Base-by-base conservation (phyloP, 2,329 filamentous ascomycete species). In the Diaporthe ampelina region DNA sequence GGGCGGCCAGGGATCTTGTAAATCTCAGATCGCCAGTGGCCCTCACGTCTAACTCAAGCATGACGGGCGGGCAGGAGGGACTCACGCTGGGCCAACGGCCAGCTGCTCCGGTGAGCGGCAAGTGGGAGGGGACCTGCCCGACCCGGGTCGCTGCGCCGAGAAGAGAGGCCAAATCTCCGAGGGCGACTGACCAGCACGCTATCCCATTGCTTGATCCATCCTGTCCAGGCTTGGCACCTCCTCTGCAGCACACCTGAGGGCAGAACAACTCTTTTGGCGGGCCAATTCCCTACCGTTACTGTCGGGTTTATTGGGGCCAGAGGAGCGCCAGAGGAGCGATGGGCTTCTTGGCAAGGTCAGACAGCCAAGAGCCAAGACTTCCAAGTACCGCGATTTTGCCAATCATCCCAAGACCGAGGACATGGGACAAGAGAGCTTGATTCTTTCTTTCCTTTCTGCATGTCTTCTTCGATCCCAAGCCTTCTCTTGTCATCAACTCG, bases 291-390 rank as follows among this genome's bases (percentile, higher is more conserved):
- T 70, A 70, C 68, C 54, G 35, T 43, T 59, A 54, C 4, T 72
- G 70, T 72, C 67, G 35, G 54, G 32, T 43, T 52, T 63, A 72
- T 72, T 45, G 57, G 70, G 70, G 9, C 45, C 69, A 52, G 56
- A 71, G 69, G 57, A 72, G 57, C 57, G 48, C 45, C 69, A 54
- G 35, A 61, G 69, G 32, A 72, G 69, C 29, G 26, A 72, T 61
- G 45, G 69, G 57, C 67, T 63, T 72, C 70, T 72, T 72, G 70
- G 70, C 70, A 63, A 63, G 69, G 70, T 72, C 70, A 63, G 70
- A 72, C 70, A 72, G 70, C 70, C 70, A 72, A 72, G 70, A 63
- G 70, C 70, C 70, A 72, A 72, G 70, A 72, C 70, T 40, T 63
- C 21, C 57, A 56, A 54, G 50, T 43, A 72, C 57, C 48, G 45